Evolutionary conservation across 2,329 filamentous ascomycete species (phyloP), one percentile per base, ranked within the genome.

Genomic region (Remersonia thermophila): DNA sequence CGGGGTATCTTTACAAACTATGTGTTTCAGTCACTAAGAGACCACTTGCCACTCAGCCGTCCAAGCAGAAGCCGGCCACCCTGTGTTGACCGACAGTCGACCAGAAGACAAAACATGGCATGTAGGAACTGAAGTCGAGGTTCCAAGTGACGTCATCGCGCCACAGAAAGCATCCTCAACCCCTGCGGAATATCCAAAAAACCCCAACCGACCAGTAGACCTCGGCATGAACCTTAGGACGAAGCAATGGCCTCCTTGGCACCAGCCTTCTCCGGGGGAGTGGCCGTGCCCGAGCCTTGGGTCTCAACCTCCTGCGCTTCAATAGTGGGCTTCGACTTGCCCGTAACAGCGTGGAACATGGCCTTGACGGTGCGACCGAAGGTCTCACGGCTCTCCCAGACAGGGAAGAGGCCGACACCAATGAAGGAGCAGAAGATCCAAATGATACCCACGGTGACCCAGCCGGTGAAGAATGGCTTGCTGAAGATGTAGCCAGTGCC

Each of bases 381-480:
- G 2, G 80, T 87, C 38, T 66, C 58, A 2, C 86, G 63, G 0
- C 85, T 83, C 53, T 94, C 84, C 57, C 71, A 91, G 1, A 91
- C 60, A 6, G 87, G 87, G 57, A 80, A 94, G 0, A 94, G 27
- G 0, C 83, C 84, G 0, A 94, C 84, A 8, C 75, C 80, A 37
- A 79, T 65, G 2, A 77, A 62, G 3, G 76, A 81, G 49, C 71
- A 74, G 55, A 86, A 85, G 47, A 89, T 69, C 83, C 83, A 91
- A 29, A 87, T 64, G 37, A 91, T 82, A 8, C 79, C 80, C 7
- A 84, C 73, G 1, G 74, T 67, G 9, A 86, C 73, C 82, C 82
- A 89, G 31, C 82, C 82, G 0, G 80, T 83, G 59, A 89, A 91
- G 65, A 91, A 91, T 16, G 67, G 67, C 64, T 83, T 81, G 56